Conservation (phyloP, 2,329 filamentous ascomycete species). For the Penicillium fuscoglaucum region DNA sequence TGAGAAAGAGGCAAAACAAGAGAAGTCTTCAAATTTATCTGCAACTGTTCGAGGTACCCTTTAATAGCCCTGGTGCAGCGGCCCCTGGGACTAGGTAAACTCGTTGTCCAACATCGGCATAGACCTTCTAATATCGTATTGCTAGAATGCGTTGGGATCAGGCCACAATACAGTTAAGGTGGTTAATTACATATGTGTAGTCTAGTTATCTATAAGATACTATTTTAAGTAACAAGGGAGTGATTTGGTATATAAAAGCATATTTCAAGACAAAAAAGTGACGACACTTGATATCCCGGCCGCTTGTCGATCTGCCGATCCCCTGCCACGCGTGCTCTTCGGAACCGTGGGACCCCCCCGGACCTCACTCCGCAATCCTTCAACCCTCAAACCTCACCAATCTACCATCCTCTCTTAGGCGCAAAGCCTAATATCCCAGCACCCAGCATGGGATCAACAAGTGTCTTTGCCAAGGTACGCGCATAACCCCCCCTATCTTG, state of each 20-base stretch:
- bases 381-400: neutral
- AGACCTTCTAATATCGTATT: neutral
- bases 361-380: slow-evolving; percentile 3
- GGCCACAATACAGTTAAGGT: neutral
- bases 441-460: slow-evolving; percentile 32
- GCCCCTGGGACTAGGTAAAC: neutral
- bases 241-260: neutral
- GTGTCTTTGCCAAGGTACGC: slow-evolving; percentile 34
- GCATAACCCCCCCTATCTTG: neutral
- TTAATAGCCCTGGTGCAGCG: neutral
- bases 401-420: neutral
- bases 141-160: neutral
- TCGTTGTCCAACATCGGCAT: neutral
- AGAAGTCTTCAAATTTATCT: neutral
- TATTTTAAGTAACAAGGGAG: neutral
- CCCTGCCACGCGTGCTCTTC: neutral
- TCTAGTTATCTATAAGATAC: neutral
- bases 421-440: neutral
- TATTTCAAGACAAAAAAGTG: neutral
- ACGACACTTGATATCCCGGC: neutral
- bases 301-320: slow-evolving; percentile 10
- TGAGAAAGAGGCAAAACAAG: neutral
- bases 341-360: neutral
- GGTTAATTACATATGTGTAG: neutral
- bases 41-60: neutral